Base-by-base conservation (phyloP, 2,329 filamentous ascomycete genomes). In the Nothophoma quercina region DNA sequence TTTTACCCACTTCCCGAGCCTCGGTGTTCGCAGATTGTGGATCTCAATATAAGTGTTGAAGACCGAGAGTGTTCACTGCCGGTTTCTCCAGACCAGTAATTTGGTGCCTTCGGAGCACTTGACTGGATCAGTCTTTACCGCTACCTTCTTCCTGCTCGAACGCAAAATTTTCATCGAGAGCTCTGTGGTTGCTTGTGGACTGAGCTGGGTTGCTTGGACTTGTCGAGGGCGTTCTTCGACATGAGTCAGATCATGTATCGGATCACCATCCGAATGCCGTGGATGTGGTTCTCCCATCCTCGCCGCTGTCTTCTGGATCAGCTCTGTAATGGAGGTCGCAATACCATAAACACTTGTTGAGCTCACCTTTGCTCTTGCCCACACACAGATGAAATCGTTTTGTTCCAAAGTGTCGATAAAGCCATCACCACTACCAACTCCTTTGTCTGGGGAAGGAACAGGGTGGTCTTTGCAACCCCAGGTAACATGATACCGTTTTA, bases 291-390 rank as follows among this genome's bases (percentile, higher is more conserved):
- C 12, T 62, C 51, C 59, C 59, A 60, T 7, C 57, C 55, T 30
- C 53, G 40, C 28, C 62, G 51, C 57, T 67, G 30, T 15, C 12
- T 1, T 25, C 4, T 9, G 8, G n/a, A 10, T 56, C 16, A 53
- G 38, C 30, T 34, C 12, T 42, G 18, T 34, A 4, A 32, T 12
- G 30, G 13, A 12, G 8, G 21, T 7, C 4, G 9, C n/a, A 23
- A 21, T 6, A 10, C 12, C 3, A 1, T 33, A 40, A 26, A 4
- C 1, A n/a, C 4, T 23, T n/a, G 28, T 18, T 2, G 16, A 15
- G 42, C 56, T 52, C 32, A 68, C 65, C 58, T 64, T 66, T 7
- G 53, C 60, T 28, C 60, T 56, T 19, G 59, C 59, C 58, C 54
- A 63, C 2, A 64, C 41, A 26, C 46, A 56, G 8, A 68, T 62